Base-by-base conservation (phyloP, 2,329 filamentous ascomycete species). In the Aureobasidium sp. region DNA sequence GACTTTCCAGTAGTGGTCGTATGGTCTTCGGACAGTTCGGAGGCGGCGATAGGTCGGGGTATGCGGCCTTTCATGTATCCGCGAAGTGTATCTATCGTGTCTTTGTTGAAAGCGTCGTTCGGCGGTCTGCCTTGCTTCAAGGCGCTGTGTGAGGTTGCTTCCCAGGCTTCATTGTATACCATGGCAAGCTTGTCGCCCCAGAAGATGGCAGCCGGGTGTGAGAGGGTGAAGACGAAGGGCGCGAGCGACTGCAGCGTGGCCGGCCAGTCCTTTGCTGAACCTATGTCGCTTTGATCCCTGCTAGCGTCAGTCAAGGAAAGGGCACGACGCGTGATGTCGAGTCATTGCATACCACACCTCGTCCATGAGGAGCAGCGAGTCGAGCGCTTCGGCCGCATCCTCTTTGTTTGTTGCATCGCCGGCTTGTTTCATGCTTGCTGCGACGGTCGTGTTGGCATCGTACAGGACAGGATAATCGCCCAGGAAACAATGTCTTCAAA, bases 151-250 rank as follows among this genome's bases (percentile, higher is more conserved):
- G 70, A 69, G 6, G 70, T 71, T 54, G 72, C 73, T 15, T 65
- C 68, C 77, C 77, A 79, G 5, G 73, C 72, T 15, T 74, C 58
- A 62, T 79, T 79, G 65, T 76, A 72, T 7, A 78, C 67, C 14
- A 75, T 68, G 11, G 69, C 64, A 24, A 76, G 67, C 12, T 74
- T 69, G 11, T 70, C 64, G 17, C 73, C 73, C 76, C 76, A 78
- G 65, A 77, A 77, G 24, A 79, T 69, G 45, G 75, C 75, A 3
- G 74, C 67, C 12, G 74, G 73, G 63, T 78, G 75, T 12, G 72
- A 68, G 53, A 79, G 71, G 14, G 75, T 72, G 19, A 74, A 68
- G 19, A 77, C 64, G 31, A 75, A 76, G 7, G 60, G 29, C 39
- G 62, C 61, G 39, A 68, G 66, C 9, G 66, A 60, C 49, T 68